Conservation (phyloP, 805 yeast genomes). For the Jamesozyma piceae region DNA sequence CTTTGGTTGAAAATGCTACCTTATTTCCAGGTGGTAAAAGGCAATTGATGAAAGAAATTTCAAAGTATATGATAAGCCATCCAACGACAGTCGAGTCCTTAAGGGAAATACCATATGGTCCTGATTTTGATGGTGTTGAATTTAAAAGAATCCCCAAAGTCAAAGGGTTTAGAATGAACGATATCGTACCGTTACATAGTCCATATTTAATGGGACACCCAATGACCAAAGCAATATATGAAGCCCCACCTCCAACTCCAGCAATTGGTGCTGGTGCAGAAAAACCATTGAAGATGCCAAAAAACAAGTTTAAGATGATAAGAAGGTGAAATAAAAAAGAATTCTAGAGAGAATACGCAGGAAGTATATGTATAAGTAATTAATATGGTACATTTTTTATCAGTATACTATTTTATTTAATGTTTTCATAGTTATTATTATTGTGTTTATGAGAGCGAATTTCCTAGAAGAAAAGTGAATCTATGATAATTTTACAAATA, state of each 20-base stretch:
- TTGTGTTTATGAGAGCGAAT: too few relatives aligned
- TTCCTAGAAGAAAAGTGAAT: too few relatives aligned
- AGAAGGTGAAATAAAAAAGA: conserved; percentile 26
- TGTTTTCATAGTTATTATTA: too few relatives aligned
- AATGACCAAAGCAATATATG: conserved; percentile 61
- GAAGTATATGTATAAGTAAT: not conserved
- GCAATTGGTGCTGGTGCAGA: conserved; percentile 11
- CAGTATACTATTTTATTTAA: too few relatives aligned
- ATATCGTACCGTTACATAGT: conserved; percentile 81
- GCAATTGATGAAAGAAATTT: conserved; percentile 50
- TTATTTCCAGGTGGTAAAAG: conserved; percentile 43
- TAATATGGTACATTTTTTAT: not conserved
- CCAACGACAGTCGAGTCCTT: conserved; percentile 64
- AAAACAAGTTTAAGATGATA: conserved; percentile 27
- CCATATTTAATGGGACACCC: conserved; percentile 77
- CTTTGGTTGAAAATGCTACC: conserved; percentile 25
- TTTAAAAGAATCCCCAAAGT: conserved; percentile 64
- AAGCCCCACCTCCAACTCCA: conserved; percentile 40
- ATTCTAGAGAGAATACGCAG: not conserved
- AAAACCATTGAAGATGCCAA: conserved; percentile 25
- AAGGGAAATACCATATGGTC: conserved; percentile 55
- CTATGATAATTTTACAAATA: too few relatives aligned
- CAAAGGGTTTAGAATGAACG: conserved; percentile 78
- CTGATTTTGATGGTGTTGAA: conserved; percentile 46
- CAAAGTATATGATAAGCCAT: conserved; percentile 50